A percentile compares a stretch with the other conserved stretches of the same genome.
Conservation (phyloP, 2,329 filamentous ascomycete species). For the Paraphaeosphaeria sporulosa region DNA sequence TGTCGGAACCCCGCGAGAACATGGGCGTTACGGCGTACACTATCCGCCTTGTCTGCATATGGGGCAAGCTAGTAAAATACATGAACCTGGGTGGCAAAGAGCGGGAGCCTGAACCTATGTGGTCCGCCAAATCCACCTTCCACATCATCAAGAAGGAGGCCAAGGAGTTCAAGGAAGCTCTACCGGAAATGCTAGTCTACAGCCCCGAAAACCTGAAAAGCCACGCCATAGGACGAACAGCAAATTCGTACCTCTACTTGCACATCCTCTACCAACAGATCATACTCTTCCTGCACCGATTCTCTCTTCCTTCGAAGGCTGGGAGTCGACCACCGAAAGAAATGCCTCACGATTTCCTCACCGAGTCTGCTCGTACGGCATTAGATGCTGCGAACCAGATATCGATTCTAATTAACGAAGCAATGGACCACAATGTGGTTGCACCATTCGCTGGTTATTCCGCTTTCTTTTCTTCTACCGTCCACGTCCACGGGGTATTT, state of each 20-base stretch:
- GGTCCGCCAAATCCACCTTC: conserved; percentile 82
- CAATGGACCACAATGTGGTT: conserved; percentile 79
- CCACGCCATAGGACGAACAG: conserved; percentile 83
- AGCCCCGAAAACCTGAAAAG: conserved; percentile 81
- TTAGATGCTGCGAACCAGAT: conserved; percentile 87
- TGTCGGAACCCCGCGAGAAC: conserved; percentile 75
- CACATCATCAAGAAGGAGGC: conserved; percentile 73
- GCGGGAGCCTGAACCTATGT: conserved; percentile 77
- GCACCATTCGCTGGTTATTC: conserved; percentile 96
- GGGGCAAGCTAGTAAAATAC: conserved; percentile 89
- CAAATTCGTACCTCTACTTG: conserved; percentile 90
- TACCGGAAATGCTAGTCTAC: conserved; percentile 78
- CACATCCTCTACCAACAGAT: conserved; percentile 92
- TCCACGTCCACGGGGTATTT: conserved; percentile 93
- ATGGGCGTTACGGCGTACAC: conserved; percentile 96
- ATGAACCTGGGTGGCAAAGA: conserved; percentile 89
- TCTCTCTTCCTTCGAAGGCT: conserved; percentile 75
- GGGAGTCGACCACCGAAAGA: conserved; percentile 71
- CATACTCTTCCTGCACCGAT: conserved; percentile 86
- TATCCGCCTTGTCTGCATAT: conserved; percentile 82
- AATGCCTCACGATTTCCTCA: conserved; percentile 79
- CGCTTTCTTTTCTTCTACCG: conserved; percentile 89
- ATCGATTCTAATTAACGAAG: conserved; percentile 81
- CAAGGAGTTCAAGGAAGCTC: conserved; percentile 70
- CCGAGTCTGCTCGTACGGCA: conserved; percentile 76